These are phyloP conservation scores for Kingdonia uniflora DNA, from an alignment of 164 flowering plant species.

Conservation along the genomic window DNA sequence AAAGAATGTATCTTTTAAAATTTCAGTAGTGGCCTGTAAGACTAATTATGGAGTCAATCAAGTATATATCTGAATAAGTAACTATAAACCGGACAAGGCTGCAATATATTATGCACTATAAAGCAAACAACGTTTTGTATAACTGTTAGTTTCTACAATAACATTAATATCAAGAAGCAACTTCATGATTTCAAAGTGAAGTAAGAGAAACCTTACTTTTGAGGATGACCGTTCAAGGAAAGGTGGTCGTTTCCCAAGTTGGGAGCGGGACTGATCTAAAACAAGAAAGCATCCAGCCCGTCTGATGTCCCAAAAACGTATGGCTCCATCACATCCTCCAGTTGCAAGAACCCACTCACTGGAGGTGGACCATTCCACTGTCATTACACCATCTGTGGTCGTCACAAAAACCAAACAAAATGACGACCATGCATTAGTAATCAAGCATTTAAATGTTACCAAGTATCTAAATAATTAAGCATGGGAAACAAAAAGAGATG, in stretches of 20 bases:
- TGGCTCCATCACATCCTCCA: constrained; percentile 98
- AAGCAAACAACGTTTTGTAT: too few species aligned
- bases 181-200: not conserved
- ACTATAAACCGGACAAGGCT: too few species aligned
- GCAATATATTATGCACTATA: too few species aligned
- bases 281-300: constrained; percentile 89
- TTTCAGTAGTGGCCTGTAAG: too few species aligned
- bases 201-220: constrained; percentile 38
- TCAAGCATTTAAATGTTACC: too few species aligned
- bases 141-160: too few species aligned
- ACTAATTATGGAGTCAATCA: too few species aligned
- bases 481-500: too few species aligned
- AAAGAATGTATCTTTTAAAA: too few species aligned
- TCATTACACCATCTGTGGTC: constrained; percentile 84
- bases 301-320: constrained; percentile 98
- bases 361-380: constrained; percentile 89
- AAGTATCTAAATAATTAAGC: too few species aligned
- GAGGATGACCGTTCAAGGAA: constrained; percentile 25
- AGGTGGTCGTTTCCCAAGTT: constrained; percentile 87
- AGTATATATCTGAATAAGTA: too few species aligned
- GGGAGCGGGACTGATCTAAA: constrained; percentile 78
- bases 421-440: not conserved
- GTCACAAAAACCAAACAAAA: constrained; percentile 6
- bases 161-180: too few species aligned
- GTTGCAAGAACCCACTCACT: constrained; percentile 93